phyloP scores from a whole-genome alignment of 1,284 basidiomycete species.

The Abortiporus biennis region DNA sequence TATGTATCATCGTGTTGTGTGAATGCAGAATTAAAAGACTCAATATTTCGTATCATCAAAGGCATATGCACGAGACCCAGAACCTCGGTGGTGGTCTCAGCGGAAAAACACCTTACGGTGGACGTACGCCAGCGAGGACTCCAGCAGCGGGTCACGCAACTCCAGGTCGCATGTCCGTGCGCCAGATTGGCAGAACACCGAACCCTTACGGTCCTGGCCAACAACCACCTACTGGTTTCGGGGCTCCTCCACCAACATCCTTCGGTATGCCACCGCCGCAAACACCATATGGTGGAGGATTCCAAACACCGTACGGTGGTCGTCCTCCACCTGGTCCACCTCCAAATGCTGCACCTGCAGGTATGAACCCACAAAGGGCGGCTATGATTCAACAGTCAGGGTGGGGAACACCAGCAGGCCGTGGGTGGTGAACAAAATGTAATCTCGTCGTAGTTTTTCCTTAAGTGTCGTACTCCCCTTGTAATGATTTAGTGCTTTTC shows the following conservation, averaged over 20 bases:
- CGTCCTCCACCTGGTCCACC: conserved; percentile 35
- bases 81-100: conserved; percentile 54
- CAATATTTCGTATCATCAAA: conserved; percentile 21
- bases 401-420: conserved; percentile 21
- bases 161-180: conserved; percentile 69
- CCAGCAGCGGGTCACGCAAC: conserved; percentile 60
- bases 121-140: conserved; percentile 70
- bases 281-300: conserved; percentile 41
- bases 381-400: conserved; percentile 47
- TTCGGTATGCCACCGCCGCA: conserved; percentile 16
- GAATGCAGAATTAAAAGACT: conserved; percentile 9
- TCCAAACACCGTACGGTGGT: conserved; percentile 46
- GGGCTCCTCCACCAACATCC: conserved; percentile 10
- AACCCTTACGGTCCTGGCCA: conserved; percentile 56
- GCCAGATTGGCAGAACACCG: conserved; percentile 64
- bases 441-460: neutral
- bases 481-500: neutral
- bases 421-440: no score
- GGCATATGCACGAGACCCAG: conserved; percentile 78
- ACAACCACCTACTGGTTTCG: conserved; percentile 12
- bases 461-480: neutral
- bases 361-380: conserved; percentile 60
- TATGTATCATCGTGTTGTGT: conserved; percentile 26
- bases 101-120: conserved; percentile 77
- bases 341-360: conserved; percentile 34